Evolutionary conservation across 2,329 filamentous ascomycete genomes (phyloP).

Genomic region (Monosporascus sp.): DNA sequence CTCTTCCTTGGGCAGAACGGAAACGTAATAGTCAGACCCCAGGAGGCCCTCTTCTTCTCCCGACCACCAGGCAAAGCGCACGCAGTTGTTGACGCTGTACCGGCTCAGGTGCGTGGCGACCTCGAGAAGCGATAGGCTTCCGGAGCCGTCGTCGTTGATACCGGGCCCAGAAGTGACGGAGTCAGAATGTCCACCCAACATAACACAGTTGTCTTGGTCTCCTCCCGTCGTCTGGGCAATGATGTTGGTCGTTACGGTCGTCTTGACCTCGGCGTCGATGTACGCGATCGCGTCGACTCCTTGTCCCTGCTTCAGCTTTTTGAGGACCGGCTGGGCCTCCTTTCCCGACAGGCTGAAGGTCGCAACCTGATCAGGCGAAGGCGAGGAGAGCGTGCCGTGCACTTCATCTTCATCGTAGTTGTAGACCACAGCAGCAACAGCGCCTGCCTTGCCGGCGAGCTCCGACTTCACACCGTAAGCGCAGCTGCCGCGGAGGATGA

Average conservation of each 20-base stretch:
- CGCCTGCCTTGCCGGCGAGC: conserved; percentile 63
- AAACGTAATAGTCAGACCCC: conserved; percentile 58
- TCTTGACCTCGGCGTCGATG: conserved; percentile 52
- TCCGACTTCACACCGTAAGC: conserved; percentile 67
- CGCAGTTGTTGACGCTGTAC: conserved; percentile 58
- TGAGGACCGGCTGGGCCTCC: conserved; percentile 52
- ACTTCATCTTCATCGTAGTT: conserved; percentile 62
- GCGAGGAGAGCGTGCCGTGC: conserved; percentile 63
- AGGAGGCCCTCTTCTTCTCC: conserved; percentile 62
- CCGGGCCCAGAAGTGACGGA: conserved; percentile 60
- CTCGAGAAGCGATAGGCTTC: conserved; percentile 57
- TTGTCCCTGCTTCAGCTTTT: conserved; percentile 47
- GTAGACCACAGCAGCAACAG: conserved; percentile 67
- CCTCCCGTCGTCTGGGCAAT: conserved; percentile 55
- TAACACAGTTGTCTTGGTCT: conserved; percentile 58
- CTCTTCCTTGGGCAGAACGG: conserved; percentile 49
- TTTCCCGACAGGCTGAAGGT: conserved; percentile 61
- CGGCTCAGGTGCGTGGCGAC: conserved; percentile 54
- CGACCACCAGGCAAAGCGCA: conserved; percentile 64
- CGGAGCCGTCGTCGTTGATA: conserved; percentile 75
- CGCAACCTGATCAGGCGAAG: conserved; percentile 55
- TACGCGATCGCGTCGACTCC: conserved; percentile 51
- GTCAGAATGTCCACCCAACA: conserved; percentile 61
- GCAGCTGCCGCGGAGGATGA: conserved; percentile 67
- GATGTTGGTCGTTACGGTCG: conserved; percentile 53